These are phyloP conservation scores for Hamamelis virginiana DNA, from an alignment of 164 flowering plant genomes.

Conservation along the genomic window DNA sequence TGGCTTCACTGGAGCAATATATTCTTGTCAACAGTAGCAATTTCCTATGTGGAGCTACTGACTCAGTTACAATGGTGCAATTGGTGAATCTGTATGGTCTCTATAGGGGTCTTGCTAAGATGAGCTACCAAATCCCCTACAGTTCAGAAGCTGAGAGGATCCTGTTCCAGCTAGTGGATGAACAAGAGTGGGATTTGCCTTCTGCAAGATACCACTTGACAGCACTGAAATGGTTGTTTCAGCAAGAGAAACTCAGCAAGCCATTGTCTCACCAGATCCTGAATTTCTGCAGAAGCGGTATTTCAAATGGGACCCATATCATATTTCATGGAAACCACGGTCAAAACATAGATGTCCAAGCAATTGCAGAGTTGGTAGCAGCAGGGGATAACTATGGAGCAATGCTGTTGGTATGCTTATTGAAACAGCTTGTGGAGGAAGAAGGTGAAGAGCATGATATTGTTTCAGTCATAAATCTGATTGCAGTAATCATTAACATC, in stretches of 20 bases:
- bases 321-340: constrained; percentile 23
- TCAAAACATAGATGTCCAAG: constrained; percentile 24
- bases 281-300: constrained; percentile 47
- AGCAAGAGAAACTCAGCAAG: constrained; percentile 63
- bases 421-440: constrained; percentile 53
- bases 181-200: constrained; percentile 68
- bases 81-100: constrained; percentile 73
- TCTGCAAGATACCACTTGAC: constrained; percentile 47
- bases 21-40: constrained; percentile 60
- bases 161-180: constrained; percentile 53
- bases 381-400: constrained; percentile 63
- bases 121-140: constrained; percentile 56
- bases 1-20: constrained; percentile 87
- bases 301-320: constrained; percentile 17
- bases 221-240: constrained; percentile 84
- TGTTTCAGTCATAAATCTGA: constrained; percentile 41
- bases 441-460: constrained; percentile 48
- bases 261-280: constrained; percentile 62
- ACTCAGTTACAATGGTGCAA: constrained; percentile 29
- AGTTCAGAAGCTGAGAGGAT: constrained; percentile 81
- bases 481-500: constrained; percentile 39
- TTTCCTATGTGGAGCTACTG: constrained; percentile 25
- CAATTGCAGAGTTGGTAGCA: constrained; percentile 61
- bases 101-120: constrained; percentile 50
- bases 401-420: constrained; percentile 46